Conservation (phyloP, 257 asterid genomes). For the Thymus quinquecostatus region DNA sequence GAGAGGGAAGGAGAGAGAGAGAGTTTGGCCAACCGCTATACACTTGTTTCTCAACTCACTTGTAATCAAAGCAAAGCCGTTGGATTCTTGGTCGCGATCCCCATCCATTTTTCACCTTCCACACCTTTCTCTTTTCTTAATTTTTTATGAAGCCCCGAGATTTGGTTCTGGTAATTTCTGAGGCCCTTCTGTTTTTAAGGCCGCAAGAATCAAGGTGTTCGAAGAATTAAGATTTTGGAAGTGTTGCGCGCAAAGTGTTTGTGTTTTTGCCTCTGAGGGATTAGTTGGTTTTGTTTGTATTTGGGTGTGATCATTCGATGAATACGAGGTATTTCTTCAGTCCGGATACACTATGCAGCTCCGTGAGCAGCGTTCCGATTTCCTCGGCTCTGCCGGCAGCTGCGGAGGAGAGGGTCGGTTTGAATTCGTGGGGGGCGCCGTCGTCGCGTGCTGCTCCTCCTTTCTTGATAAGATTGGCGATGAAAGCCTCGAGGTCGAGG, state of each 20-base stretch:
- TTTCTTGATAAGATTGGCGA: slow-evolving; percentile 63
- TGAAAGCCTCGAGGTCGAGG: slow-evolving; percentile 75
- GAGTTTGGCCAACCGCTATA: slow-evolving; percentile 73
- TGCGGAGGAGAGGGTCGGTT: slow-evolving; percentile 45
- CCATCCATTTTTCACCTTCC: slow-evolving; percentile 52
- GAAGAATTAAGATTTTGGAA: not conserved
- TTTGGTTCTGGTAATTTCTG: not conserved
- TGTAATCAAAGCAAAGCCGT: slow-evolving; percentile 63
- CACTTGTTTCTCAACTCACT: slow-evolving; percentile 46
- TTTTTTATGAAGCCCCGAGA: slow-evolving; percentile 22
- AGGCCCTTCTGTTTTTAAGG: slow-evolving; percentile 1
- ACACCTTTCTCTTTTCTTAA: slow-evolving; percentile 35
- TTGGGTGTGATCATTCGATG: slow-evolving; percentile 34
- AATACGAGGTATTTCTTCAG: slow-evolving; percentile 55
- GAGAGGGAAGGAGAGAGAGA: not conserved
- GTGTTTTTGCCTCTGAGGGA: slow-evolving; percentile 19
- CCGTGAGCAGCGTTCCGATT: slow-evolving; percentile 42
- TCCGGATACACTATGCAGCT: slow-evolving; percentile 56
- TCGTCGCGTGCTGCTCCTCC: slow-evolving; percentile 50
- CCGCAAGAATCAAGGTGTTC: not conserved
- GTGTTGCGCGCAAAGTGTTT: not conserved
- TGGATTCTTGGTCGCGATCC: slow-evolving; percentile 79
- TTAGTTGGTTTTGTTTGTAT: not conserved
- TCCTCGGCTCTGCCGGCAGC: slow-evolving; percentile 34
- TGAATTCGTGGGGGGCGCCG: slow-evolving; percentile 43